Conservation (phyloP, 805 yeast species). For the Cyberlindnera petersonii region DNA sequence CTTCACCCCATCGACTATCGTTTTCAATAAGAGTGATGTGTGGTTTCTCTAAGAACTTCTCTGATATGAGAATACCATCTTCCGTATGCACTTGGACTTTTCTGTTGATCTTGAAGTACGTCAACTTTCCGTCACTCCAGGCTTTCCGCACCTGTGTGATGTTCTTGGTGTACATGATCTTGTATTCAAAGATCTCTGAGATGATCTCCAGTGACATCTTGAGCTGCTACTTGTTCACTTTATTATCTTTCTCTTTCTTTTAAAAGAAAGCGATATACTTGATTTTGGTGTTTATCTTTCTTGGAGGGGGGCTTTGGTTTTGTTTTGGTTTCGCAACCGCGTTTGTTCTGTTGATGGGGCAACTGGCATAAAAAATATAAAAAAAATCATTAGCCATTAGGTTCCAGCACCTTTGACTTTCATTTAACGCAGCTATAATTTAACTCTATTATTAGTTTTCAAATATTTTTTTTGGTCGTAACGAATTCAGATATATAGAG, state of each 20-base stretch:
- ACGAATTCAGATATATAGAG: slow-evolving; percentile 2
- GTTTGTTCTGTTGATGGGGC: not conserved
- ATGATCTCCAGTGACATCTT: slow-evolving; percentile 23
- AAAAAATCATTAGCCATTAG: too few relatives aligned
- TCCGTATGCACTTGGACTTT: slow-evolving; percentile 20
- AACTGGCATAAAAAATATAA: not conserved
- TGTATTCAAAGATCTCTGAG: slow-evolving; percentile 23
- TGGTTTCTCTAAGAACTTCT: slow-evolving; percentile 16
- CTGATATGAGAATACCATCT: slow-evolving; percentile 16
- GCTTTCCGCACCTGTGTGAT: slow-evolving; percentile 21
- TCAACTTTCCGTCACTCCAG: slow-evolving; percentile 26
- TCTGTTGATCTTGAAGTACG: slow-evolving; percentile 21
- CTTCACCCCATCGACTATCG: slow-evolving; percentile 15
- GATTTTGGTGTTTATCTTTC: not conserved
- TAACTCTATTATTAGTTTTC: not conserved
- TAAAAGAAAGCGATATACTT: not conserved
- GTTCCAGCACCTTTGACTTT: too few relatives aligned
- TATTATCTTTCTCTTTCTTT: not conserved
- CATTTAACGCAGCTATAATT: too few relatives aligned
- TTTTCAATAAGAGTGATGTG: slow-evolving; percentile 2
- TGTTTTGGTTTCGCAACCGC: slow-evolving; percentile 2
- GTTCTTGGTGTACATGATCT: slow-evolving; percentile 21
- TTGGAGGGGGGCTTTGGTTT: not conserved
- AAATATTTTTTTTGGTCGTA: slow-evolving; percentile 5
- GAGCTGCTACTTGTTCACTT: not conserved